Evolutionary conservation across 192 early-diverging fungal genomes (phyloP).

Genomic region (Geosiphon pyriformis): DNA sequence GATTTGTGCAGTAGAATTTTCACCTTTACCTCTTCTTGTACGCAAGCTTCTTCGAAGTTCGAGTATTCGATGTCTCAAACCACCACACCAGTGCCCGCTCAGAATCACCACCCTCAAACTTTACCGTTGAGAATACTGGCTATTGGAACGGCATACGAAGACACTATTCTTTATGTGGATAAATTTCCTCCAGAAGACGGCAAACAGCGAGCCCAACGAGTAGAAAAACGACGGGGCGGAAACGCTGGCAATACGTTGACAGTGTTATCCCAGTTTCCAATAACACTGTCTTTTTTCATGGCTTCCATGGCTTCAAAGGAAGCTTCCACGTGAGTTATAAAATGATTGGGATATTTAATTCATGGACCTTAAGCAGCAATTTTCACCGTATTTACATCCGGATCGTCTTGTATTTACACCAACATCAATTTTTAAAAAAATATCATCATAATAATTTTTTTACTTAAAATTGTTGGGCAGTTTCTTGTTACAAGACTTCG

Average conservation of each 20-base stretch:
- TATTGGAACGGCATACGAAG: constrained; percentile 54
- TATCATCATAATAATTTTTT: constrained; percentile 7
- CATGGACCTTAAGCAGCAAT: neutral
- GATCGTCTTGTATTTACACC: too few species aligned
- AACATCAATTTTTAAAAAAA: too few species aligned
- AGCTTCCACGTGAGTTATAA: constrained; percentile 38
- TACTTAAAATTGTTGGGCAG: constrained; percentile 14
- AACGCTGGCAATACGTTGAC: constrained; percentile 55
- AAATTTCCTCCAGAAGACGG: constrained; percentile 55
- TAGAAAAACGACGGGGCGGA: constrained; percentile 62
- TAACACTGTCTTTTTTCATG: constrained; percentile 40
- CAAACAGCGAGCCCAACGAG: constrained; percentile 48
- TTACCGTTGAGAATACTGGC: constrained; percentile 19
- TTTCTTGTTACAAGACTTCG: constrained; percentile 31
- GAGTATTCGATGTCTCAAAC: neutral
- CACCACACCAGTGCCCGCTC: neutral
- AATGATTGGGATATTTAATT: neutral
- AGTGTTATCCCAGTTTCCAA: constrained; percentile 49
- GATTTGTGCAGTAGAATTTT: too few species aligned
- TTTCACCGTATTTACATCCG: neutral
- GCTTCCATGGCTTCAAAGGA: constrained; percentile 43
- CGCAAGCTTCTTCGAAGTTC: too few species aligned
- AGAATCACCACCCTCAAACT: neutral
- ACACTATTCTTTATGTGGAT: constrained; percentile 58
- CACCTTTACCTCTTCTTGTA: too few species aligned